A percentile compares a stretch with the other conserved stretches of the same genome.
phyloP scores from a whole-genome alignment of 768 basidiomycete genomes.

The Harrya chromipes region DNA sequence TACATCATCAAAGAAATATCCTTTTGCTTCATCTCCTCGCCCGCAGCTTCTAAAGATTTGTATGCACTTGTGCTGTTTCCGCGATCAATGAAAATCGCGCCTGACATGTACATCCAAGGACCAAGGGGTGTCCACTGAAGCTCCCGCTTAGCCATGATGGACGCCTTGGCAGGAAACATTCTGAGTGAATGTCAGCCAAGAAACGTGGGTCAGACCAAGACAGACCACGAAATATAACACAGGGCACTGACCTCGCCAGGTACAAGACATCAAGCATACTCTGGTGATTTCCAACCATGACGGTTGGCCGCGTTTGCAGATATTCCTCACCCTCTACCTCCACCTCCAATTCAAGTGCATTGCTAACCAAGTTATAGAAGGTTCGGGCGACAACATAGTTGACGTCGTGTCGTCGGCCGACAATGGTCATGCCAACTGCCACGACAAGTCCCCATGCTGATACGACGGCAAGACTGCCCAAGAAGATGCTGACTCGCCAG shows the following conservation, averaged over 20 bases:
- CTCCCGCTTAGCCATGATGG: slow-evolving; percentile 93
- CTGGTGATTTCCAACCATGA: slow-evolving; percentile 90
- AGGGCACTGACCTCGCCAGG: slow-evolving; percentile 62
- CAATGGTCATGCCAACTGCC: slow-evolving; percentile 60
- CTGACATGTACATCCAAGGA: slow-evolving; percentile 85
- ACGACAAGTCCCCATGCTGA: slow-evolving; percentile 71
- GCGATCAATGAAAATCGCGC: slow-evolving; percentile 89
- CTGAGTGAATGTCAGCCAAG: slow-evolving; percentile 35
- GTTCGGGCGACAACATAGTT: slow-evolving; percentile 80
- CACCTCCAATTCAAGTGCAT: slow-evolving; percentile 61
- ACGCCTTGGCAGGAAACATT: slow-evolving; percentile 75
- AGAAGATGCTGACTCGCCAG: slow-evolving; percentile 67
- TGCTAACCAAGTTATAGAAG: slow-evolving; percentile 71
- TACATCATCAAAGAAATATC: slow-evolving; percentile 88
- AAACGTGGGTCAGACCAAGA: slow-evolving; percentile 4
- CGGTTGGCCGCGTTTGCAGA: slow-evolving; percentile 63
- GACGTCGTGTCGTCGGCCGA: slow-evolving; percentile 72
- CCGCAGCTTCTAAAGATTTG: slow-evolving; percentile 71
- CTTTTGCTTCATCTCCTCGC: slow-evolving; percentile 67
- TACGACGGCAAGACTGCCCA: slow-evolving; percentile 65
- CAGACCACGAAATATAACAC: slow-evolving; percentile 13
- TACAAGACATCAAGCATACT: slow-evolving; percentile 87
- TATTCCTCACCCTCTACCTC: slow-evolving; percentile 87
- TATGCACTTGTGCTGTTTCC: slow-evolving; percentile 75
- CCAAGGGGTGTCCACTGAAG: slow-evolving; percentile 86